Conservation (phyloP, 768 basidiomycete genomes). For the Coprinopsis marcescibilis region DNA sequence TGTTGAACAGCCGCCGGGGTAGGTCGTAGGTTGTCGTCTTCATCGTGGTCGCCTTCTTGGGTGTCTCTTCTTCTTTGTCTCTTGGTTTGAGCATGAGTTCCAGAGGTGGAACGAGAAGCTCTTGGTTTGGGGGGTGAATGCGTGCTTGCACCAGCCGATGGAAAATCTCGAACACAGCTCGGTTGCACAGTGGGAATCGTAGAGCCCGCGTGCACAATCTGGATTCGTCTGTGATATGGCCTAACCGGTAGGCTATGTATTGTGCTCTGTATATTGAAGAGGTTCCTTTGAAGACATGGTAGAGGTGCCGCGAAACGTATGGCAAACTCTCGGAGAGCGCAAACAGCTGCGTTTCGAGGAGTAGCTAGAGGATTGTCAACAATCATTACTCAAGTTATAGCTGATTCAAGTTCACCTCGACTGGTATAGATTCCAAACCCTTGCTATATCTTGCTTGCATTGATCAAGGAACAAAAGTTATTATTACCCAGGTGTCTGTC, state of each 20-base stretch:
- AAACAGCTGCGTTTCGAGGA: constrained; percentile 72
- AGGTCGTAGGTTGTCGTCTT: constrained; percentile 36
- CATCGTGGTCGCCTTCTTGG: constrained; percentile 2
- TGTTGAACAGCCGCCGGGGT: constrained; percentile 64
- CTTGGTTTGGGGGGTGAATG: constrained; percentile 3
- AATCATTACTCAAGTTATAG: constrained; percentile 9
- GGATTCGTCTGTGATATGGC: constrained; percentile 16
- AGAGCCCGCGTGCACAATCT: constrained; percentile 44
- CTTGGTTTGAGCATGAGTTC: not conserved
- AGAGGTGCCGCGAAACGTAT: constrained; percentile 45
- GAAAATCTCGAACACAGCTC: constrained; percentile 41
- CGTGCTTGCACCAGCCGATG: constrained; percentile 24
- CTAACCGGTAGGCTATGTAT: constrained; percentile 47
- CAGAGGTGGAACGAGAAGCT: not conserved
- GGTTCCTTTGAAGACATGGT: constrained; percentile 48
- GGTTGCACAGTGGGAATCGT: constrained; percentile 57
- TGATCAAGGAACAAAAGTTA: not conserved
- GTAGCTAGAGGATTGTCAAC: constrained; percentile 49
- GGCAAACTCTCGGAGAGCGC: constrained; percentile 66
- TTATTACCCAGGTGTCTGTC: no score
- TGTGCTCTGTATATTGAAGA: constrained; percentile 56
- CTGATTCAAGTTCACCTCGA: constrained; percentile 7
- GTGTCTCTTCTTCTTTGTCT: not conserved
- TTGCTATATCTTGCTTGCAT: not conserved
- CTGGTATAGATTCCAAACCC: constrained; percentile 9